phyloP scores from a whole-genome alignment of 768 basidiomycete genomes.

The Gloeostereum incarnatum region DNA sequence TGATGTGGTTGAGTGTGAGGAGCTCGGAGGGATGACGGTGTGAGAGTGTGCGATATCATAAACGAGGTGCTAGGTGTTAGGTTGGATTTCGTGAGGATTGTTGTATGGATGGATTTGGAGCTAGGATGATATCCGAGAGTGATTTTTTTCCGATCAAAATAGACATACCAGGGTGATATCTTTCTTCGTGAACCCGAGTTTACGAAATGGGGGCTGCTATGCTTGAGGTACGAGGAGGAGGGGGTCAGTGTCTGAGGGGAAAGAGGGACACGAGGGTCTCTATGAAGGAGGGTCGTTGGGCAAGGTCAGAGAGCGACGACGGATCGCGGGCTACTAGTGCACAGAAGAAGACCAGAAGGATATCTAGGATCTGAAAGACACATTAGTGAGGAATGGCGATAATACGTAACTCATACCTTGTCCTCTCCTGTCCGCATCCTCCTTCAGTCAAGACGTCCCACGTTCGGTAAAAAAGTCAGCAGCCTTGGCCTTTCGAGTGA shows the following conservation, averaged over 20 bases:
- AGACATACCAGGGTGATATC: slow-evolving; percentile 23
- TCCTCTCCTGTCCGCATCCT: slow-evolving; percentile 57
- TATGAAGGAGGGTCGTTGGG: slow-evolving; percentile 23
- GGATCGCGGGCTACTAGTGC: slow-evolving; percentile 55
- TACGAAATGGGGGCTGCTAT: too few relatives aligned
- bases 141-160: too few relatives aligned
- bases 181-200: slow-evolving; percentile 42
- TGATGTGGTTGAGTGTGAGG: too few relatives aligned
- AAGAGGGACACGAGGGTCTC: too few relatives aligned
- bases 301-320: slow-evolving; percentile 45
- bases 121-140: too few relatives aligned
- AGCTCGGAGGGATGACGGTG: too few relatives aligned
- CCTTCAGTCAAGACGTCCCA: slow-evolving; percentile 59
- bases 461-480: slow-evolving; percentile 63
- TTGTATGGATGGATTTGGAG: slow-evolving; percentile 27
- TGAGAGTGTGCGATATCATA: too few relatives aligned
- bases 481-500: slow-evolving; percentile 70
- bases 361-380: slow-evolving; percentile 47
- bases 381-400: slow-evolving; percentile 1
- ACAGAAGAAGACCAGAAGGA: slow-evolving; percentile 50
- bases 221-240: too few relatives aligned
- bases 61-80: too few relatives aligned
- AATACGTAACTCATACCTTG: slow-evolving; percentile 16
- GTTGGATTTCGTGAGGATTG: slow-evolving; percentile 23
- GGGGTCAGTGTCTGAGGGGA: slow-evolving; percentile 40